Percentiles rank a stretch among this genome's conserved stretches.
Conservation (phyloP, 345 rosid species). For the Conringia planisiliqua region DNA sequence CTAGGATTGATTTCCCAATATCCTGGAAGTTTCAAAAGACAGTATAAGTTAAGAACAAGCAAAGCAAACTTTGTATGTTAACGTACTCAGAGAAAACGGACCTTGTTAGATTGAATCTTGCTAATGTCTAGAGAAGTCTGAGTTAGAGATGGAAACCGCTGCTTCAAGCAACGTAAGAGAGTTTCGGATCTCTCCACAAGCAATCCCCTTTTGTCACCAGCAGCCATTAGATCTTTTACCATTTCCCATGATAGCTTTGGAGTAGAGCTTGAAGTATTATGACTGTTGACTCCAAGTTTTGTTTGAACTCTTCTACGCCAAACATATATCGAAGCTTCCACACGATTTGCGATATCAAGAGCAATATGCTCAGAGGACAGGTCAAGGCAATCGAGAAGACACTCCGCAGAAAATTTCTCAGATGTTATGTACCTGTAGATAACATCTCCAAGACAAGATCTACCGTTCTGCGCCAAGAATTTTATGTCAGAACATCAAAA, state of each 20-base stretch:
- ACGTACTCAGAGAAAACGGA: slow-evolving; percentile 7
- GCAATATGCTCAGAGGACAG: slow-evolving; percentile 84
- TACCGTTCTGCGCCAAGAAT: slow-evolving; percentile 64
- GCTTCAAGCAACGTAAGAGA: slow-evolving; percentile 88
- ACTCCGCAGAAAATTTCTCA: slow-evolving; percentile 77
- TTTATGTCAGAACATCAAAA: background rate
- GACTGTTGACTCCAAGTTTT: slow-evolving; percentile 41
- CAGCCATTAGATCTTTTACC: slow-evolving; percentile 85
- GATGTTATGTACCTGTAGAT: slow-evolving; percentile 78
- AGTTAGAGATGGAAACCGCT: slow-evolving; percentile 77
- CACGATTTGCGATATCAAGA: slow-evolving; percentile 86
- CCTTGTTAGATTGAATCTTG: slow-evolving; percentile 97
- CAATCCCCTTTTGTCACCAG: slow-evolving; percentile 79
- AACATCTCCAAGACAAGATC: slow-evolving; percentile 79
- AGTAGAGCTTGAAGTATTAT: slow-evolving; percentile 43
- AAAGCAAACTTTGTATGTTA: background rate
- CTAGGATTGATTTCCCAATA: slow-evolving; percentile 88
- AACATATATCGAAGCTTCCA: slow-evolving; percentile 74
- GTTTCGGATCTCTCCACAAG: slow-evolving; percentile 91
- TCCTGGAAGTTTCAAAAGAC: slow-evolving; percentile 47
- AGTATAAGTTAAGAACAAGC: background rate
- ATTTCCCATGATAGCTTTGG: slow-evolving; percentile 84
- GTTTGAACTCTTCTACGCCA: slow-evolving; percentile 74
- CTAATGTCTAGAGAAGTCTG: slow-evolving; percentile 85
- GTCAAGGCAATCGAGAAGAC: slow-evolving; percentile 86